phyloP scores from a whole-genome alignment of 805 yeast genomes.

The Zygosaccharomyces bailii region DNA sequence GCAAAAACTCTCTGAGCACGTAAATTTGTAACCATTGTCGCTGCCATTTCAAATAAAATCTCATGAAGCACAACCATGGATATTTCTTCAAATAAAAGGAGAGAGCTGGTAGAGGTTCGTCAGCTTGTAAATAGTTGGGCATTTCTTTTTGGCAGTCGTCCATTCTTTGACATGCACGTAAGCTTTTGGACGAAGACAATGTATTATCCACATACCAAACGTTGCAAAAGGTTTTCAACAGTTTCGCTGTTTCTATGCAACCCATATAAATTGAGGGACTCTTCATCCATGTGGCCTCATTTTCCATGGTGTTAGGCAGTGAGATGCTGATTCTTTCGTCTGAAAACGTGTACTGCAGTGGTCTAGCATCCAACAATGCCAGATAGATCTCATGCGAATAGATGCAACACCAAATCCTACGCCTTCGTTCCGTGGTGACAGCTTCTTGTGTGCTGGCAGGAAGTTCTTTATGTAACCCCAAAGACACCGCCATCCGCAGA shows the following conservation, averaged over 20 bases:
- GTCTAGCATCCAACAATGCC: conserved; percentile 62
- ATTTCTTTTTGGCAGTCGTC: conserved; percentile 40
- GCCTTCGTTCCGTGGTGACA: conserved; percentile 46
- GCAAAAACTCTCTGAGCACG: conserved; percentile 47
- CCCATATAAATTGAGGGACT: conserved; percentile 59
- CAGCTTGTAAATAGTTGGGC: conserved; percentile 48
- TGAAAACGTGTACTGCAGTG: conserved; percentile 47
- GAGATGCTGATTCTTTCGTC: conserved; percentile 45
- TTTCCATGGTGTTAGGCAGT: conserved; percentile 50
- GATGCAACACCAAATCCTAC: conserved; percentile 67
- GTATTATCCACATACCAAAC: conserved; percentile 6
- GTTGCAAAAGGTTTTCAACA: conserved; percentile 42
- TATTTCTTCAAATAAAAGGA: conserved; percentile 46
- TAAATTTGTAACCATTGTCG: conserved; percentile 53
- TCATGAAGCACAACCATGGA: conserved; percentile 52
- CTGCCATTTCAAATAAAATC: conserved; percentile 56
- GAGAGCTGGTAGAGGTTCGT: conserved; percentile 34
- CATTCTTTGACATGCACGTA: conserved; percentile 45
- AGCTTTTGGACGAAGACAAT: conserved; percentile 42
- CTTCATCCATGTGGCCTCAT: conserved; percentile 33
- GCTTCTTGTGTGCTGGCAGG: conserved; percentile 17
- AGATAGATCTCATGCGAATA: conserved; percentile 62
- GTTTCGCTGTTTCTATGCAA: conserved; percentile 50
- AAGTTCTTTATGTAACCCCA: conserved; percentile 56
- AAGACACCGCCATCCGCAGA: conserved; percentile 60